Conservation (phyloP, 2,329 filamentous ascomycete species). For the Trichoderma pleuroti region DNA sequence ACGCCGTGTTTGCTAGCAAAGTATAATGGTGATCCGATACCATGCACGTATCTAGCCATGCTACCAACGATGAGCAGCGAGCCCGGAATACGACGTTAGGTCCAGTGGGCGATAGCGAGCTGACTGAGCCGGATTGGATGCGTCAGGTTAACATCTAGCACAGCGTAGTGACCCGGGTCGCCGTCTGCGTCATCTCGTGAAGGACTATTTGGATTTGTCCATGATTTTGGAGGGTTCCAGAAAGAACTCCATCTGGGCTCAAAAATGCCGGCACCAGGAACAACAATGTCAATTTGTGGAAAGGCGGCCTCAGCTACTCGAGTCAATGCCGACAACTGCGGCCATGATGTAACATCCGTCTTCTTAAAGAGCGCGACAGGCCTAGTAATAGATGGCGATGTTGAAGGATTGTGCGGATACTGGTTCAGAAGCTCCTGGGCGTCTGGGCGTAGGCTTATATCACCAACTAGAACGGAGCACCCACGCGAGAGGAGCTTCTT, state of each 20-base stretch:
- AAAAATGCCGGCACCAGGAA: background rate
- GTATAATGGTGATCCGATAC: background rate
- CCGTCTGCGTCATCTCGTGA: background rate
- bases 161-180: background rate
- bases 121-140: background rate
- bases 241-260: background rate
- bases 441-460: background rate
- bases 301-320: background rate
- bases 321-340: background rate
- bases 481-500: background rate
- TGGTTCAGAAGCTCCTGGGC: background rate
- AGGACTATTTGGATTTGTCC: background rate
- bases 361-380: background rate
- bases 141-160: background rate
- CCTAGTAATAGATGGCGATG: background rate
- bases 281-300: background rate
- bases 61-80: background rate
- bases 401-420: background rate
- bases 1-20: background rate
- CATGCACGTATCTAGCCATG: background rate
- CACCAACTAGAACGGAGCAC: background rate
- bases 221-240: background rate
- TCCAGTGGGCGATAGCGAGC: background rate
- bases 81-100: background rate
- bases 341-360: background rate